Percentiles rank a stretch among this genome's conserved stretches.
Evolutionary conservation across 169 alveolate species (phyloP).

Genomic region (Plasmodium vinckei): DNA sequence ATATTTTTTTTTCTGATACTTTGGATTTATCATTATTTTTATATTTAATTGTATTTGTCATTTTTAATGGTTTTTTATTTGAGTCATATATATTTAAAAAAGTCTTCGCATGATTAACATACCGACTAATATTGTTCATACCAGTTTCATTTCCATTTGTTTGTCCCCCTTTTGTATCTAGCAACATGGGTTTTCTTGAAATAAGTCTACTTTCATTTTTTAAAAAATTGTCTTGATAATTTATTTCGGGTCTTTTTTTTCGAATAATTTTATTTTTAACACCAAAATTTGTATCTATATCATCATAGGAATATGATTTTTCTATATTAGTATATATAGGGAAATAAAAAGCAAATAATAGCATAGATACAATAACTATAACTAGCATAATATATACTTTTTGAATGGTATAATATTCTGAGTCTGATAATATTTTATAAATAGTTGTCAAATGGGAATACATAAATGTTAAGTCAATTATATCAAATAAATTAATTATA

Average conservation of each 20-base stretch:
- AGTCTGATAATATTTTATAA: constrained; percentile 20
- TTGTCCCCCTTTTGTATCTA: not conserved
- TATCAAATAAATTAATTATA: constrained; percentile 62
- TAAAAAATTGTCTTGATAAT: not conserved
- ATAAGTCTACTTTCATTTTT: not conserved
- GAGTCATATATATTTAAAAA: too few relatives aligned
- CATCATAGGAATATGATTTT: constrained; percentile 21
- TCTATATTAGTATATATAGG: constrained; percentile 72
- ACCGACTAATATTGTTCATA: too few relatives aligned
- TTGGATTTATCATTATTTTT: too few relatives aligned
- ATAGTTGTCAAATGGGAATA: constrained; percentile 53
- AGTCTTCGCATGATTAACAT: too few relatives aligned
- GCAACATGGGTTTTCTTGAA: not conserved
- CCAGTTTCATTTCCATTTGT: not conserved
- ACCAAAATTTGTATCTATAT: not conserved
- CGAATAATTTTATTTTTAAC: too few relatives aligned
- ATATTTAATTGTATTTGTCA: too few relatives aligned
- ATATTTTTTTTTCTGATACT: too few relatives aligned
- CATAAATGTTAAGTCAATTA: constrained; percentile 53
- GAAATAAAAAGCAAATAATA: constrained; percentile 52
- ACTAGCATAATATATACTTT: constrained; percentile 22
- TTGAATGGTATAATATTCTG: constrained; percentile 11
- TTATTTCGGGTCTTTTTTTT: not conserved
- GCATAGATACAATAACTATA: constrained; percentile 9
- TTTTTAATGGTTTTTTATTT: too few relatives aligned